Base-by-base conservation (phyloP, 192 early-diverging fungal genomes). In the Podila minutissima region DNA sequence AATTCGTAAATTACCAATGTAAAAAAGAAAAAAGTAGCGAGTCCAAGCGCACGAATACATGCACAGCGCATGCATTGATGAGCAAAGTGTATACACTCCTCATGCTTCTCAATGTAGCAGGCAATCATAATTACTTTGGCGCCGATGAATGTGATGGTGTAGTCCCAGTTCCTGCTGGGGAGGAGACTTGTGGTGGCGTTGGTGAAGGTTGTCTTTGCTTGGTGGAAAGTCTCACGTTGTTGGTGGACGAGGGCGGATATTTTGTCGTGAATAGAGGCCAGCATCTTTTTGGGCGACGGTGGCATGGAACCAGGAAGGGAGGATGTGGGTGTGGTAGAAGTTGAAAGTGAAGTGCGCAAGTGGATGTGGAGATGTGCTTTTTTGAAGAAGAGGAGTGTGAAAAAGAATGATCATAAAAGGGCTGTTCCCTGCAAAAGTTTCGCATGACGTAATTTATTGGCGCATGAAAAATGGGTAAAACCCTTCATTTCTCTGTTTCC, bases 131-230 rank as follows among this genome's bases (percentile, higher is more conserved):
- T 49, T 59, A 81, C 77, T 67, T 68, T 64, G 35, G 67, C 77
- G 60, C 77, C 77, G 11, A 65, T 57, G 49, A 81, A 81, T 35
- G 55, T 65, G 66, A 81, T 65, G 41, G 28, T 60, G 26, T 38
- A 81, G 58, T 73, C 71, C 77, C 77, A 81, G 62, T 69, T 81
- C 57, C 65, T 81, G 71, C 67, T 77, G 3, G 69, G 26, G 35
- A 17, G 0, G 19, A 38, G 38, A 61, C 37, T 28, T n/a, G 38
- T 31, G 20, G 29, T 20, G 12, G 33, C n/a, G 17, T 65, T 38
- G 15, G 59, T 58, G 19, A 32, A 37, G 2, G 48, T 5, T 13
- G 24, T 38, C 5, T 55, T 49, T 20, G 35, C 66, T 5, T 12
- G 7, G 4, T 62, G 12, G 58, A 49, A 24, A 3, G 49, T 64